Percentiles rank a stretch among this genome's conserved stretches.
Conservation (phyloP, 1,139 yeast genomes). For the Casaregolazyma suthepensis region DNA sequence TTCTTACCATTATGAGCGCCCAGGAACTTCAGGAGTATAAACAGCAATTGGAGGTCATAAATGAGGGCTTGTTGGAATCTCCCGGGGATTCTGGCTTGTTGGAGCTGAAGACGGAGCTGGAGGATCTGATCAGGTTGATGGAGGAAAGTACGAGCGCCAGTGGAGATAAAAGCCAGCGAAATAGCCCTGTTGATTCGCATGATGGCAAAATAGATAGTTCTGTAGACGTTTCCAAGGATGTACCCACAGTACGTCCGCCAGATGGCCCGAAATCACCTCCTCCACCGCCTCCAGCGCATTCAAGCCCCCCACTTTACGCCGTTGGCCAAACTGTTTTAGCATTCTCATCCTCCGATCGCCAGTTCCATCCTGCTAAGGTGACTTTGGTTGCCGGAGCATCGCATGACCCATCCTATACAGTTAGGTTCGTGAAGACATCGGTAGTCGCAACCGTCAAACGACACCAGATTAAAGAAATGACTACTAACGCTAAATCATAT, state of each 20-base stretch:
- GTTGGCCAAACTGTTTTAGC: conserved; percentile 7
- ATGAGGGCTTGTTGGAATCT: conserved; percentile 26
- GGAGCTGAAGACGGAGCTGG: conserved; percentile 30
- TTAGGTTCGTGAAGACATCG: conserved; percentile 22
- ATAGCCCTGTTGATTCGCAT: neutral
- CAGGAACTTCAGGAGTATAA: conserved; percentile 32
- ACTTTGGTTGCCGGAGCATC: conserved; percentile 29
- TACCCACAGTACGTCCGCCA: neutral
- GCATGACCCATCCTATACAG: conserved; percentile 26
- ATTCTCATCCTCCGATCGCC: conserved; percentile 23
- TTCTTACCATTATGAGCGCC: conserved; percentile 12
- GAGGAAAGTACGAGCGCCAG: conserved; percentile 11
- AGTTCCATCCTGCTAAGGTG: conserved; percentile 26
- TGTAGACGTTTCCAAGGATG: neutral
- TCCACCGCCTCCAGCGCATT: neutral
- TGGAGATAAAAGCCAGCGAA: neutral
- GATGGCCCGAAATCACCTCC: neutral
- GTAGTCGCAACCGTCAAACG: conserved; percentile 26
- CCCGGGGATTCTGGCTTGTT: conserved; percentile 30
- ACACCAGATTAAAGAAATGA: conserved; percentile 17
- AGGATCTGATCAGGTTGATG: conserved; percentile 30
- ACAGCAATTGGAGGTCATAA: conserved; percentile 30
- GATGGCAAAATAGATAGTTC: neutral
- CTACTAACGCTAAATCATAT: conserved; percentile 3
- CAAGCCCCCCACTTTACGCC: neutral